Conservation (phyloP, 129 eudicot genomes). For the Centaurea solstitialis region DNA sequence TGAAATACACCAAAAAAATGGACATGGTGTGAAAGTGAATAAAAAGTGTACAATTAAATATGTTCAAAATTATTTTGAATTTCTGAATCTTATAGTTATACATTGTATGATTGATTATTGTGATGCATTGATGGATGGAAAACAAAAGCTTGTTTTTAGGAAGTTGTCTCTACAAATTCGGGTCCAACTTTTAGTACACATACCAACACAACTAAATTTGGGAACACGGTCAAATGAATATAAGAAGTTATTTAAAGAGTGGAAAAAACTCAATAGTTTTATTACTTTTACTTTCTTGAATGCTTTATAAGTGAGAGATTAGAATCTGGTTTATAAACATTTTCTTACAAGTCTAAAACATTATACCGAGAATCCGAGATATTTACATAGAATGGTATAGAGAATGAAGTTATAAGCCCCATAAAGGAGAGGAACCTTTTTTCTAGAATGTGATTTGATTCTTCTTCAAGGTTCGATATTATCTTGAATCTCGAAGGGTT, state of each 20-base stretch:
- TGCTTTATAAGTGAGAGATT: no score
- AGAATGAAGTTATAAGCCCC: no score
- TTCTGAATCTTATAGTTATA: neutral
- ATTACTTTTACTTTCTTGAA: no score
- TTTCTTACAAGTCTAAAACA: no score
- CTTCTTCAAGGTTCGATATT: neutral
- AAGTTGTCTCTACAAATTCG: neutral
- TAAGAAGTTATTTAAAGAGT: neutral
- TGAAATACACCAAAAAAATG: neutral
- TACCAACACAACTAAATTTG: neutral
- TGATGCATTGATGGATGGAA: neutral
- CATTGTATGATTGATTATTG: neutral
- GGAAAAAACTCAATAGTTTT: neutral
- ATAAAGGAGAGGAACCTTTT: no score
- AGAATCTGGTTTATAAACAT: no score
- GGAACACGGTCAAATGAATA: neutral
- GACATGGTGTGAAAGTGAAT: neutral
- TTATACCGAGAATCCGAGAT: no score
- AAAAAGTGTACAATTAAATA: neutral
- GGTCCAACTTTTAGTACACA: neutral
- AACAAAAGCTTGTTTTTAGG: neutral
- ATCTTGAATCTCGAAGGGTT: neutral
- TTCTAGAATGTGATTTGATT: neutral
- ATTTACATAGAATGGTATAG: no score
- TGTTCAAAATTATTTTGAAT: neutral